Evolutionary conservation across 2,329 filamentous ascomycete species (phyloP).

Genomic region (Setomelanomma holmii): DNA sequence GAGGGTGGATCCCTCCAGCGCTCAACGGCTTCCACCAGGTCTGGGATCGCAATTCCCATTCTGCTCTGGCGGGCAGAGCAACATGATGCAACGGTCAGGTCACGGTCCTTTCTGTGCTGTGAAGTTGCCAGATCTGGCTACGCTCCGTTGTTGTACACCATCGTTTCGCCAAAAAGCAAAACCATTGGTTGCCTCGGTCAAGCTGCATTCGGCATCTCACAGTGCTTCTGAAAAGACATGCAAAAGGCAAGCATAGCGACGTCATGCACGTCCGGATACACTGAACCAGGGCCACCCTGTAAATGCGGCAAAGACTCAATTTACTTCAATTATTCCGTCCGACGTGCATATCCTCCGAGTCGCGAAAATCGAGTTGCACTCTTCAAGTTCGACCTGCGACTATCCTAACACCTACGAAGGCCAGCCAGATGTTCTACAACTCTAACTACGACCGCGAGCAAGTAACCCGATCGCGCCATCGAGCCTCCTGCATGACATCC

Average conservation of each 20-base stretch:
- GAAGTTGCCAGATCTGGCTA: background rate
- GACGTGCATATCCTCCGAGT: background rate
- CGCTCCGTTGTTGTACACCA: background rate
- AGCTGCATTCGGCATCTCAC: background rate
- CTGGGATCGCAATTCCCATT: background rate
- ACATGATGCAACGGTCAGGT: background rate
- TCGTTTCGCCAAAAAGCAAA: background rate
- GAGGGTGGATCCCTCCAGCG: conserved; percentile 2
- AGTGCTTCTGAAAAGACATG: background rate
- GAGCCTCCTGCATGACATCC: background rate
- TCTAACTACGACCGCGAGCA: background rate
- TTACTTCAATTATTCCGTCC: background rate
- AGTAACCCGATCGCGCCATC: background rate
- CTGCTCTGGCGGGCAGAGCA: background rate
- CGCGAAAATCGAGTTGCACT: background rate
- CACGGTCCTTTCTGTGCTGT: background rate
- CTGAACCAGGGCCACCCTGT: background rate
- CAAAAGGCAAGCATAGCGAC: background rate
- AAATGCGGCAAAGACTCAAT: background rate
- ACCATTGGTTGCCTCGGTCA: background rate
- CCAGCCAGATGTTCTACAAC: no score
- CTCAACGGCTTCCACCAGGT: background rate
- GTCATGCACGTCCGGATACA: background rate
- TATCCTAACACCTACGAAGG: no score
- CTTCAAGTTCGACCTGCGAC: no score